Base-by-base conservation (phyloP, 768 basidiomycete genomes). In the Sutorius australiensis region DNA sequence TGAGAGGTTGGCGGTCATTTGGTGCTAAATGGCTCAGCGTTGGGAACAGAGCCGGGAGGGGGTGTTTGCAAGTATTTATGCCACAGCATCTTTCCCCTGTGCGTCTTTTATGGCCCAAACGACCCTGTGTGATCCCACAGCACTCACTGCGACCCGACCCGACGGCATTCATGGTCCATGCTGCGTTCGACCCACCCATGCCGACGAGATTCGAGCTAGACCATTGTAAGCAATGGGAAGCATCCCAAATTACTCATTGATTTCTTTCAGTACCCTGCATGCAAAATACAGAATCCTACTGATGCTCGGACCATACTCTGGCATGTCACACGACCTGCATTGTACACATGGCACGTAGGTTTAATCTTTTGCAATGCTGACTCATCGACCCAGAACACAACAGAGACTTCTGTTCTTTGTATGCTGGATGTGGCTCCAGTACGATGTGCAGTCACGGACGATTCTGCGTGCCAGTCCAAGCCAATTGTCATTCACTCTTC, bases 51-150 rank as follows among this genome's bases (percentile, higher is more conserved):
- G 14, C 10, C 31, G 1, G 5, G 4, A 21, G 21, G 47, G 47
- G 38, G 39, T 61, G 33, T 61, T 61, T 61, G 59, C 43, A 17
- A 12, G 36, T 61, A 59, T 61, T 61, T 61, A 58, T 58, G 37
- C 7, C 0, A 1, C 11, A 47, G 54, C 30, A 50, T 33, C 11
- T 2, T 5, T 17, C 21, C 39, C 24, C 16, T 41, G 24, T 6
- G 21, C n/a, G 14, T 60, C 58, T 27, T 40, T 55, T 51, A 36
- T 33, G 38, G 53, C 31, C 36, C n/a, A 53, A 34, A 24, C 33
- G 5, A 11, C 43, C 55, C 32, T 13, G 9, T 10, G 13, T 16
- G 46, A 37, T 46, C 40, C 56, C 51, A 49, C 45, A 5, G 3
- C 28, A 46, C 52, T 61, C 60, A 61, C 60, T 24, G 58, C 60